Evolutionary conservation across 306 rosid species (phyloP).

Genomic region (Vigna reflexopilosa): DNA sequence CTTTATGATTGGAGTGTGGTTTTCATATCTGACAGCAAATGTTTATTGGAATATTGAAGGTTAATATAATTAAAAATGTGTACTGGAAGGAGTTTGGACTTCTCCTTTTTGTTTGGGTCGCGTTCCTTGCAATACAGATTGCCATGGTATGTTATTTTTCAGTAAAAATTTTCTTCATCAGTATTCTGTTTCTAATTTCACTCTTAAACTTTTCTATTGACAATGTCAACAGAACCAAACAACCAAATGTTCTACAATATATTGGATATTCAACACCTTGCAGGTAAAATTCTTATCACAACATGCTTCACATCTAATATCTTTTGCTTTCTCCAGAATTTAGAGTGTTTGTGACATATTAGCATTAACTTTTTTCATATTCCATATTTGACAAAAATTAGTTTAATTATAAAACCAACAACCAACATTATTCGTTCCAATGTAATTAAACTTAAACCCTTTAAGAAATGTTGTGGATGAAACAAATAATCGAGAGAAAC

Average conservation of each 20-base stretch:
- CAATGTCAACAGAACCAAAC: constrained; percentile 55
- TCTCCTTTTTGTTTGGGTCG: constrained; percentile 83
- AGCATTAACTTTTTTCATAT: too few species aligned
- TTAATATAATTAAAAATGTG: constrained; percentile 66
- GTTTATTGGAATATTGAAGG: constrained; percentile 82
- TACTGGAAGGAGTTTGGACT: constrained; percentile 92
- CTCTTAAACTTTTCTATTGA: constrained; percentile 27
- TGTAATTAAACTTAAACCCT: too few species aligned
- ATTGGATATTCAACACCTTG: constrained; percentile 78
- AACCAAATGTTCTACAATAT: constrained; percentile 64
- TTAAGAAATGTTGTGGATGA: too few species aligned
- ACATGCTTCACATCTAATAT: background rate
- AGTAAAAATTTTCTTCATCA: background rate
- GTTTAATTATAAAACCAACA: too few species aligned
- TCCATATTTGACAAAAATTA: too few species aligned
- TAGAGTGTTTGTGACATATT: too few species aligned
- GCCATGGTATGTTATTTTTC: constrained; percentile 64
- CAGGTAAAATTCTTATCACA: constrained; percentile 64
- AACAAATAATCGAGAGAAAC: too few species aligned
- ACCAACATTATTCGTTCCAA: too few species aligned
- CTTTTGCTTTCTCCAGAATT: background rate
- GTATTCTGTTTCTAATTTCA: constrained; percentile 13
- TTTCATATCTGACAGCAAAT: constrained; percentile 58
- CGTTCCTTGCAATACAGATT: constrained; percentile 81
- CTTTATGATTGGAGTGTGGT: too few species aligned